Conservation (phyloP, 2,329 filamentous ascomycete genomes). For the Calonectria pseudoturangicola region DNA sequence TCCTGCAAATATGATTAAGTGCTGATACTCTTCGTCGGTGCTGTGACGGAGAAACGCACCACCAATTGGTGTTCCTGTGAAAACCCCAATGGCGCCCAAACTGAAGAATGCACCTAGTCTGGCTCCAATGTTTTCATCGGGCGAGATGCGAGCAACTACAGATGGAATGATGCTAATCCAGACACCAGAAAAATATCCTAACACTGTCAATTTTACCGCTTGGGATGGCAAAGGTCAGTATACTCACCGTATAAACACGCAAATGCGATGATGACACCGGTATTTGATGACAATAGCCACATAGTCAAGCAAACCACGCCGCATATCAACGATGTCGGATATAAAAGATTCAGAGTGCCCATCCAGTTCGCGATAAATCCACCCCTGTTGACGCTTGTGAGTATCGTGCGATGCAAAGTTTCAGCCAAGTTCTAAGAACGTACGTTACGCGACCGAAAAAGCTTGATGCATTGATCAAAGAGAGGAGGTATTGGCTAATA, state of each 20-base stretch:
- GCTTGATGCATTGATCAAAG: conserved; percentile 1
- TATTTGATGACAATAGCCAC: neutral
- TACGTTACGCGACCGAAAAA: conserved; percentile 19
- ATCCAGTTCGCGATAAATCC: conserved; percentile 17
- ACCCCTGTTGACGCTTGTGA: neutral
- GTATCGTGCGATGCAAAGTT: too few species aligned
- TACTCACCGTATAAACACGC: conserved; percentile 1
- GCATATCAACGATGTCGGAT: neutral
- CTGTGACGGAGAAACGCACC: neutral
- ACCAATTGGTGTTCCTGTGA: conserved; percentile 13
- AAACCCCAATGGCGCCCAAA: conserved; percentile 3
- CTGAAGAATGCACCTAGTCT: conserved; percentile 18
- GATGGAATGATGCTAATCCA: conserved; percentile 4
- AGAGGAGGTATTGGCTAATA: neutral
- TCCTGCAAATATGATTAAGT: neutral
- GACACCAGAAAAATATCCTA: conserved; percentile 11
- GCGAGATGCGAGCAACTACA: conserved; percentile 2
- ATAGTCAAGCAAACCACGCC: neutral
- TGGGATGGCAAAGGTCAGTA: too few species aligned
- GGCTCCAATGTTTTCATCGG: conserved; percentile 9
- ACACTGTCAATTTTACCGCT: neutral
- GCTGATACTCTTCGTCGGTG: neutral
- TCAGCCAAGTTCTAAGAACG: accelerated
- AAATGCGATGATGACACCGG: neutral
- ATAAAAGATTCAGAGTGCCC: neutral